phyloP scores from a whole-genome alignment of 75 land plant genomes.

The Cunninghamia lanceolata region DNA sequence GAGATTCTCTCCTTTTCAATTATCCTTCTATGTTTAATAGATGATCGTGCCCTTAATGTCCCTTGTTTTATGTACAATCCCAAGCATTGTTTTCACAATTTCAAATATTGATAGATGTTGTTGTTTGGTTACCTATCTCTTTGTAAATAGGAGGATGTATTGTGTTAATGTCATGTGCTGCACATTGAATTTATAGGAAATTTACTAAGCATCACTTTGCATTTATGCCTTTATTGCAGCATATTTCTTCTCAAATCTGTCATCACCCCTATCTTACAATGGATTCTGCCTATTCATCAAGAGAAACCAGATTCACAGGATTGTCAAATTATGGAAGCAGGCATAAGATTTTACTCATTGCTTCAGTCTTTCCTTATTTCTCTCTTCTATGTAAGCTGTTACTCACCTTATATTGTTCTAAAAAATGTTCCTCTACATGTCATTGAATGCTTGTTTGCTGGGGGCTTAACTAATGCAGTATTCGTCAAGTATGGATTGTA shows the following conservation, averaged over 20 bases:
- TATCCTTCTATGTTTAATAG: not conserved
- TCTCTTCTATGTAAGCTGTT: slow-evolving; percentile 55
- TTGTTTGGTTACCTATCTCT: not conserved
- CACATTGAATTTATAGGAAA: not conserved
- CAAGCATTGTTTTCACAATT: not conserved
- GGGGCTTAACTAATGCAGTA: not conserved
- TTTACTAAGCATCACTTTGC: not conserved
- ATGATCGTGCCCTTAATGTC: not conserved
- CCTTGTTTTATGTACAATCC: not conserved
- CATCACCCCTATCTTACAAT: slow-evolving; percentile 41
- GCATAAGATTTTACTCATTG: slow-evolving; percentile 34
- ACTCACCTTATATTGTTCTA: not conserved
- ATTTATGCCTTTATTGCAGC: slow-evolving; percentile 30
- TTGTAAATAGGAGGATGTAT: not conserved
- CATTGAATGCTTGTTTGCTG: not conserved
- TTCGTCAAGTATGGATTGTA: not conserved
- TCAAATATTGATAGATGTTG: not conserved
- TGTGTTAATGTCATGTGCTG: not conserved
- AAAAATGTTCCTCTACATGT: not conserved
- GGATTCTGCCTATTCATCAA: slow-evolving; percentile 54
- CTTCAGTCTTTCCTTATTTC: slow-evolving; percentile 37
- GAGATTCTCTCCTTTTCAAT: too few relatives aligned
- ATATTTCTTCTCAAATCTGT: slow-evolving; percentile 40
- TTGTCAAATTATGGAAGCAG: slow-evolving; percentile 2
- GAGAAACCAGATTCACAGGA: slow-evolving; percentile 16